These are phyloP conservation scores for Stemphylium vesicarium DNA, from an alignment of 2,329 filamentous ascomycete species.

Conservation along the genomic window DNA sequence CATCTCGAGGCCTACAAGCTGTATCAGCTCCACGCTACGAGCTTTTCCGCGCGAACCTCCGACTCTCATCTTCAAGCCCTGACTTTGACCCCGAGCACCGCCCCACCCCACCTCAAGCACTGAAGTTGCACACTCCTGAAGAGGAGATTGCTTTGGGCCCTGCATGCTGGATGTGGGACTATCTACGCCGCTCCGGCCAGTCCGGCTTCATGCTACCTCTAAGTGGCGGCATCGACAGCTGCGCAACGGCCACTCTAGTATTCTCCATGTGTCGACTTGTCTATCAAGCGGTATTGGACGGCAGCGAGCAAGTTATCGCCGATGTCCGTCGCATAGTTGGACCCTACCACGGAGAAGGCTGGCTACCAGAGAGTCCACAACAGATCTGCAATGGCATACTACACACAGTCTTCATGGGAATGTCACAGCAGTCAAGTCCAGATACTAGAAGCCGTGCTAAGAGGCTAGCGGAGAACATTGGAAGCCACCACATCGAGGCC, in stretches of 20 bases:
- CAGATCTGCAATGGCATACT: constrained; percentile 67
- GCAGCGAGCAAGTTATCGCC: constrained; percentile 61
- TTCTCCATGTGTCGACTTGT: constrained; percentile 63
- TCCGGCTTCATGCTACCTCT: constrained; percentile 65
- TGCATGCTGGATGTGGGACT: constrained; percentile 72
- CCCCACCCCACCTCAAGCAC: constrained; percentile 52
- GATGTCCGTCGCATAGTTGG: constrained; percentile 61
- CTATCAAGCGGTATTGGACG: constrained; percentile 57
- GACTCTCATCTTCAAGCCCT: constrained; percentile 50
- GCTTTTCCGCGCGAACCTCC: constrained; percentile 54
- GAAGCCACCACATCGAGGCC: constrained; percentile 70
- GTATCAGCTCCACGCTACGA: constrained; percentile 57
- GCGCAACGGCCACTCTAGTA: constrained; percentile 43
- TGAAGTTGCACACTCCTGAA: constrained; percentile 56
- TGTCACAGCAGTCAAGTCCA: constrained; percentile 57
- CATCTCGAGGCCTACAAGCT: constrained; percentile 65
- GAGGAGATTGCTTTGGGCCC: constrained; percentile 68
- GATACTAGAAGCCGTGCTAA: constrained; percentile 72
- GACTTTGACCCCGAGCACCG: constrained; percentile 55
- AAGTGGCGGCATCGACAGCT: constrained; percentile 66
- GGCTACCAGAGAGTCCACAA: constrained; percentile 63
- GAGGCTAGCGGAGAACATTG: constrained; percentile 66
- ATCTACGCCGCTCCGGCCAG: constrained; percentile 59
- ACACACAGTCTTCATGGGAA: constrained; percentile 53
- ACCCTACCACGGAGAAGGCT: constrained; percentile 54